Base-by-base conservation (phyloP, 192 early-diverging fungal genomes). In the Hyaloraphidium curvatum region DNA sequence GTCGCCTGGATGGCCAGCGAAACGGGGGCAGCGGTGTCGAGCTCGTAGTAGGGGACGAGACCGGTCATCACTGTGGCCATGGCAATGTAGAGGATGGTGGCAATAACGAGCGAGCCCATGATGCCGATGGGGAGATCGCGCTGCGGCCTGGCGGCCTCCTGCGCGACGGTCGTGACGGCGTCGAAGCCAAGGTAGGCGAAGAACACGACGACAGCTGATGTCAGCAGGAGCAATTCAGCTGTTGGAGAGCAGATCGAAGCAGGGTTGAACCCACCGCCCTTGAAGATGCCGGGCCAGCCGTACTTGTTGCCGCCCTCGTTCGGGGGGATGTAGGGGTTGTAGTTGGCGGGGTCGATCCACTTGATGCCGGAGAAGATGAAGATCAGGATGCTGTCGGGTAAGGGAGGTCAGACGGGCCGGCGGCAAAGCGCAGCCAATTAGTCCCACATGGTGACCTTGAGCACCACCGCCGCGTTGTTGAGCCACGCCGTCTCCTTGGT, bases 161-260 rank as follows among this genome's bases (percentile, higher is more conserved):
- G 81, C 5, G 89, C 80, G 3, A 80, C 80, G 0, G 89, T 93
- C 0, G 86, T 79, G 13, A 90, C 81, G 0, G 81, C 73, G 63
- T 93, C 89, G 64, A 90, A 90, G 4, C 89, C 87, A 62, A 89
- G 83, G 59, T 87, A 90, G 14, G 80, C 64, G 33, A 75, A 77
- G 59, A 90, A 89, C 11, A 90, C 85, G n/a, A n/a, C n/a, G n/a
- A n/a, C n/a, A n/a, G n/a, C n/a, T n/a, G n/a, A n/a, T n/a, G n/a
- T n/a, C n/a, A n/a, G n/a, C n/a, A n/a, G n/a, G n/a, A n/a, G n/a
- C n/a, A n/a, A n/a, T n/a, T n/a, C n/a, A n/a, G n/a, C n/a, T n/a
- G n/a, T n/a, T n/a, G n/a, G n/a, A n/a, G n/a, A n/a, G n/a, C n/a
- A n/a, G n/a, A n/a, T n/a, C n/a, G n/a, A n/a, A n/a, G n/a, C n/a